Base-by-base conservation (phyloP, 2,329 filamentous ascomycete species). In the Aspergillus cejpii region DNA sequence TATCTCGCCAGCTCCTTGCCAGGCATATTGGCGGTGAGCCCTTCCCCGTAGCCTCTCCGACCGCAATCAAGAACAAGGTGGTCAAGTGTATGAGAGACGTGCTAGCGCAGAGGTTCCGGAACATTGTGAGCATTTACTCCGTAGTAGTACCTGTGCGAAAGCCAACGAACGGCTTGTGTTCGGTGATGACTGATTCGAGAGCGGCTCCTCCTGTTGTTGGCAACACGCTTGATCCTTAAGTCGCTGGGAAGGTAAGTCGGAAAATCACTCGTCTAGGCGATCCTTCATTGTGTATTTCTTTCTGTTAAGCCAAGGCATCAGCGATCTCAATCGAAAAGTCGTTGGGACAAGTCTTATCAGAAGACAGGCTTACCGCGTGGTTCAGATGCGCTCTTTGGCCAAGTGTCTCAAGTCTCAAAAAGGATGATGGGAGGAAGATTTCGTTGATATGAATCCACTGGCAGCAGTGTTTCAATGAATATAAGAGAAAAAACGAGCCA, bases 21-120 rank as follows among this genome's bases (percentile, higher is more conserved):
- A 50, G 55, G 37, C 60, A 63, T 41, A 51, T 44, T 3, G 53
- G 38, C 34, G 52, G 47, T 31, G 41, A 39, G 12, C 26, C 29
- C n/a, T 52, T 49, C 14, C 40, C 44, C 20, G 28, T 41, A 23
- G 43, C 34, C 38, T 41, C 39, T 14, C 49, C 47, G 28, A 41
- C 43, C 48, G 48, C 48, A 26, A 37, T 34, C 21, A 40, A 39
- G 46, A 44, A 28, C 28, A 50, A 36, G 23, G 45, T 34, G 29
- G 44, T 45, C 44, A 41, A 52, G 5, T 44, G 40, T 5, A 44
- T 38, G 45, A 39, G 43, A 37, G 20, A 48, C 48, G 44, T 37
- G 19, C 40, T 41, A 33, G 40, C 39, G 50, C 54, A 55, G 29
- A 33, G 31, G 3, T 17, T 8, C 31, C 10, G 17, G 17, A 34